Base-by-base conservation (phyloP, 768 basidiomycete species). In the Lanmaoa pseudosensibilis region DNA sequence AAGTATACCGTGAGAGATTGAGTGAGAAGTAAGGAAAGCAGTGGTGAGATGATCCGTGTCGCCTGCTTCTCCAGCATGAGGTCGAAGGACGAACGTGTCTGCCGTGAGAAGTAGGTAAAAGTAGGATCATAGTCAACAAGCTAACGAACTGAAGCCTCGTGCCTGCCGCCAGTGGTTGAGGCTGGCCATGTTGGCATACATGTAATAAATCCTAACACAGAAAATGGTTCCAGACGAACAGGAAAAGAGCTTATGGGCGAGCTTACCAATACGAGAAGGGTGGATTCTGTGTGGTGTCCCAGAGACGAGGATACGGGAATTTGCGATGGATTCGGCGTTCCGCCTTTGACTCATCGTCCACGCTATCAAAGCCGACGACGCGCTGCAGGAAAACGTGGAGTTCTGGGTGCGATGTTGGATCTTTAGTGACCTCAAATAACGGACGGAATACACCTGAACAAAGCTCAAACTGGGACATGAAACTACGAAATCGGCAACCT, bases 1-100 rank as follows among this genome's bases (percentile, higher is more conserved):
- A 19, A 98, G 79, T 71, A 99, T 99, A n/a, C 97, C 97, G 66
- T 99, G 97, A 11, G 97, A 98, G 68, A 99, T 98, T 1, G 95
- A 98, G 68, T 98, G 96, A 2, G 95, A 90, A 1, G 94, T 94
- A 23, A 99, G 80, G 83, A 94, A 99, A 2, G 96, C 91, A 2
- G 97, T 93, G 0, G 95, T 92, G 12, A 99, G 82, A 70, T 99
- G 97, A 70, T 98, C 97, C 0, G 97, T 91, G 69, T 99, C 97
- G 30, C 97, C 97, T 0, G 97, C 97, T 78, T 99, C 97, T 49
- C 97, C 97, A 33, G 90, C 90, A 72, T 99, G 97, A 0, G 97
- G 97, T 33, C 97, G 88, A 57, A 99, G 84, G 40, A 98, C 95
- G 69, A 99, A 95, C 0, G 97, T 98, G 69, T 90, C 96, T 98